Evolutionary conservation across 345 rosid species (phyloP).

Genomic region (Brassica cretica): DNA sequence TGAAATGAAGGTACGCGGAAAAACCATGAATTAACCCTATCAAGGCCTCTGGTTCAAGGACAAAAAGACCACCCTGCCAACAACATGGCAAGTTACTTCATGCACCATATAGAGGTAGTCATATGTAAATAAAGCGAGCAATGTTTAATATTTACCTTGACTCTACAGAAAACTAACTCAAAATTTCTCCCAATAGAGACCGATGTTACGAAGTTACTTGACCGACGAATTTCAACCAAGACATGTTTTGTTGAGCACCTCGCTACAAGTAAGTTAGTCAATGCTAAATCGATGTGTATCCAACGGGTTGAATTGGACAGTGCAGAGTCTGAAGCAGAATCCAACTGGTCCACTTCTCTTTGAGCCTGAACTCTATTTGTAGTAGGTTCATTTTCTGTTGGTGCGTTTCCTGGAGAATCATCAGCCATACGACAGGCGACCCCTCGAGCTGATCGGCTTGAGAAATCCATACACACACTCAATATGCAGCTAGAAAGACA

Average conservation of each 20-base stretch:
- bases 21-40: conserved; percentile 47
- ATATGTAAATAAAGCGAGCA: conserved; percentile 22
- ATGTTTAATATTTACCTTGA: conserved; percentile 55
- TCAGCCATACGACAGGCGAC: conserved; percentile 37
- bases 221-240: conserved; percentile 50
- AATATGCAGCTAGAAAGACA: conserved; percentile 59
- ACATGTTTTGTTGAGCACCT: conserved; percentile 55
- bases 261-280: conserved; percentile 53
- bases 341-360: conserved; percentile 44
- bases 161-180: conserved; percentile 52
- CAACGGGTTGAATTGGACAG: conserved; percentile 42
- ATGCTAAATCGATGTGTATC: conserved; percentile 50
- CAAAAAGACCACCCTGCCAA: conserved; percentile 76
- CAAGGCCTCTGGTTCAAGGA: conserved; percentile 66
- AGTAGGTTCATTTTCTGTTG: conserved; percentile 40
- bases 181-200: conserved; percentile 59
- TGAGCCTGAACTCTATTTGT: conserved; percentile 42
- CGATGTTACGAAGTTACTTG: conserved; percentile 56
- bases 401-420: conserved; percentile 42
- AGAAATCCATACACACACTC: conserved; percentile 48
- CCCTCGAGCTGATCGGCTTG: conserved; percentile 40
- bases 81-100: conserved; percentile 39
- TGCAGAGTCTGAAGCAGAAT: conserved; percentile 42
- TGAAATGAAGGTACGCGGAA: conserved; percentile 45
- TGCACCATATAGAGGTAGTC: conserved; percentile 19